These are phyloP conservation scores for Trypanosoma platydactyli DNA, from an alignment of 208 protist genomes.

Conservation along the genomic window DNA sequence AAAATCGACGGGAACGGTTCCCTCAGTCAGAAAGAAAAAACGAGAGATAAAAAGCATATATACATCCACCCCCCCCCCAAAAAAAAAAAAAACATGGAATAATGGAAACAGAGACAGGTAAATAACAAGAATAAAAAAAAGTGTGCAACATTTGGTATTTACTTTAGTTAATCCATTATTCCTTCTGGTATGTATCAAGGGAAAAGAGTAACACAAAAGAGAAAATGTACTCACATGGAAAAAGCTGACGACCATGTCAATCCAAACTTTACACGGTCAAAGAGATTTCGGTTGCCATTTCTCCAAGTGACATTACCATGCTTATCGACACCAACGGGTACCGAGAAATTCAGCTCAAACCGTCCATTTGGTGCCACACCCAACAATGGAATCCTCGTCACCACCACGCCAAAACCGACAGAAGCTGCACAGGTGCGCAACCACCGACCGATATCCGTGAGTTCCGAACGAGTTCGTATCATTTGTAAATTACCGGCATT, in stretches of 20 bases:
- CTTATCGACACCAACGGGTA: conserved; percentile 68
- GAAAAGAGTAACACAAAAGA: conserved; percentile 11
- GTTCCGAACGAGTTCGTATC: conserved; percentile 40
- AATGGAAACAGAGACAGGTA: background rate
- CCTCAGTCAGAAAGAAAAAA: background rate
- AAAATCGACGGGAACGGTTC: too few relatives aligned
- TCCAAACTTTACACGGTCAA: conserved; percentile 77
- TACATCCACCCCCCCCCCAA: background rate
- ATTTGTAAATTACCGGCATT: conserved; percentile 77
- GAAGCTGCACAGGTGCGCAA: conserved; percentile 69
- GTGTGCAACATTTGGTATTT: too few relatives aligned
- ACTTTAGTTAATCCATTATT: too few relatives aligned
- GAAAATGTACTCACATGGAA: conserved; percentile 49
- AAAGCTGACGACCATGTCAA: conserved; percentile 82
- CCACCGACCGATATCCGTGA: conserved; percentile 54
- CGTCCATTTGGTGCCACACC: conserved; percentile 69
- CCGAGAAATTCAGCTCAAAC: conserved; percentile 77
- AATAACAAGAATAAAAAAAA: too few relatives aligned
- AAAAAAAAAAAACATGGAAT: background rate
- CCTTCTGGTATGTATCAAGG: background rate
- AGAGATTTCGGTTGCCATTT: conserved; percentile 61
- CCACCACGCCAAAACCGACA: conserved; percentile 69
- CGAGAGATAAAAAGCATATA: background rate
- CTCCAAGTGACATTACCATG: conserved; percentile 52
- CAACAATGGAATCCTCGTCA: conserved; percentile 85